Evolutionary conservation across 345 rosid species (phyloP), one percentile per base, ranked within the genome.

Genomic region (Salix purpurea): DNA sequence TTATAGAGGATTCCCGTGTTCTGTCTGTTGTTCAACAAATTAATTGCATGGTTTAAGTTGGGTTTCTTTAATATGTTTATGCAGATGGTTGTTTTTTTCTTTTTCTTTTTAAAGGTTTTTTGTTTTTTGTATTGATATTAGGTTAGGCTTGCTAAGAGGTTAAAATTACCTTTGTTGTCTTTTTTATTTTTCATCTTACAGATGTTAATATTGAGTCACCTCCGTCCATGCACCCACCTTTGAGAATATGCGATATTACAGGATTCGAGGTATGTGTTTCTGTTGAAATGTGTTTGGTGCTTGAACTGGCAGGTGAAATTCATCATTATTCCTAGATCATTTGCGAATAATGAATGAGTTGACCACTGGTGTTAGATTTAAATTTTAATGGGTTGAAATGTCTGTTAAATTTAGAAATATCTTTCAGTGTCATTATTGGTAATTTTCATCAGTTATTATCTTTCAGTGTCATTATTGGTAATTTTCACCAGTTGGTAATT

Each of bases 181-280:
- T 40, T 40, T 10, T 34, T 34, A 34, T 34, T 34, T 2, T 2
- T 11, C 44, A 10, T 9, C 44, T 40, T 40, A 5, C 44, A 10
- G 98, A 93, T 88, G 81, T 88, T 70, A 93, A 87, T 81, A 91
- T 93, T 64, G 99, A 95, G 79, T 90, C 98, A 15, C 98, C n/a
- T n/a, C n/a, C n/a, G n/a, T n/a, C 99, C 4, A 85, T 89, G 84
- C 93, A 88, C 78, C 98, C 99, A 1, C 72, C 91, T 84, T 89
- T 83, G 92, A 89, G 84, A 83, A 88, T 95, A 46, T 95, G 97
- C 72, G 97, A 91, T 80, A 85, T 95, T 32, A 93, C 99, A 24
- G 96, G 99, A 72, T 95, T 56, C 64, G 94, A 28, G 30, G 30
- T 94, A 79, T 67, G 78, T 71, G 34, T 44, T 11, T 68, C n/a